Conservation (phyloP, 2,329 filamentous ascomycete species). For the Domatiomyces catenatus region DNA sequence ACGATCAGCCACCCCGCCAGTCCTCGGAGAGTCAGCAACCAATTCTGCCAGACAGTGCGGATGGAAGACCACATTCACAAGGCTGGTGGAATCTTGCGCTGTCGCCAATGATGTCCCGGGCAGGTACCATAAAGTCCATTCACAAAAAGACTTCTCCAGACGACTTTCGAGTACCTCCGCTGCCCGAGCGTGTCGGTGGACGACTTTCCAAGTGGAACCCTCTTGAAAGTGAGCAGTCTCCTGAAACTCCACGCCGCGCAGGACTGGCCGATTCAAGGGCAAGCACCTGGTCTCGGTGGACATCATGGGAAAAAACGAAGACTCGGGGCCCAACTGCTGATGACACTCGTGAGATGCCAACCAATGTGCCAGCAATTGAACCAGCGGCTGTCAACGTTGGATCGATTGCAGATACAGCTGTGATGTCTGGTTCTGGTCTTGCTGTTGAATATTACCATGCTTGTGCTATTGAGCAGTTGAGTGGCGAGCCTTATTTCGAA, state of each 20-base stretch:
- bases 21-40: constrained; percentile 21
- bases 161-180: constrained; percentile 1
- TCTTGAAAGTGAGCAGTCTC: constrained; percentile 21
- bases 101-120: constrained; percentile 29
- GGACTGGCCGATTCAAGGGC: constrained; percentile 13
- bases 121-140: constrained; percentile 19
- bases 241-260: constrained; percentile 20
- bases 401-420: neutral
- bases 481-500: constrained; percentile 27
- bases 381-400: neutral
- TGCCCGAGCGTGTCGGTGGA: constrained; percentile 5
- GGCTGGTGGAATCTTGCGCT: constrained; percentile 37
- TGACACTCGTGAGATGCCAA: neutral
- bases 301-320: constrained; percentile 13
- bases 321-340: neutral
- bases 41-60: constrained; percentile 17
- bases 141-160: neutral
- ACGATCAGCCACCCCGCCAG: neutral
- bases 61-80: constrained; percentile 28
- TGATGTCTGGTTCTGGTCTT: constrained; percentile 8
- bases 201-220: constrained; percentile 1
- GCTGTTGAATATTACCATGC: constrained; percentile 24
- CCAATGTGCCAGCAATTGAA: neutral
- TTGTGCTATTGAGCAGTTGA: constrained; percentile 30
- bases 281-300: constrained; percentile 17